Evolutionary conservation across 495 filamentous ascomycete genomes (phyloP).

Genomic region (Penicillium daleae): DNA sequence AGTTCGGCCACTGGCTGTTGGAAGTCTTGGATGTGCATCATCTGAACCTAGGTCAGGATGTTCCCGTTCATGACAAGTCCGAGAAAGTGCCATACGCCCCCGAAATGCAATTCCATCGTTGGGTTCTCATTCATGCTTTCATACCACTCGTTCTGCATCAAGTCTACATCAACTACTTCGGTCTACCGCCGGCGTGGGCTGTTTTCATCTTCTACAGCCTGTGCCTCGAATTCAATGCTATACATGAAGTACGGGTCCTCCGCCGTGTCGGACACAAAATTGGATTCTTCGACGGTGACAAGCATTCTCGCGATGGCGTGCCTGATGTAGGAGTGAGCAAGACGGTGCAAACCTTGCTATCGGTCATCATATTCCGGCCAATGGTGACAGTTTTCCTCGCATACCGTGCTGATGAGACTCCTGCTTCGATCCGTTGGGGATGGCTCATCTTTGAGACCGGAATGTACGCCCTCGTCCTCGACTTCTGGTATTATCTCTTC

Average conservation of each 20-base stretch:
- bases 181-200: conserved; percentile 25
- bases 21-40: conserved; percentile 32
- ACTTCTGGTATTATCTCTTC: conserved; percentile 40
- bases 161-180: background rate
- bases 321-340: conserved; percentile 31
- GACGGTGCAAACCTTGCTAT: background rate
- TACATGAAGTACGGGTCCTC: conserved; percentile 34
- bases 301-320: conserved; percentile 34
- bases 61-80: conserved; percentile 31
- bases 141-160: background rate
- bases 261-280: conserved; percentile 31
- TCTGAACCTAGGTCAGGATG: conserved; percentile 18
- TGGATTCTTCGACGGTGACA: conserved; percentile 36
- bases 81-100: conserved; percentile 30
- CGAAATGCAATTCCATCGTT: conserved; percentile 31
- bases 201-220: conserved; percentile 25
- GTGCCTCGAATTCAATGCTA: conserved; percentile 25
- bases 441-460: conserved; percentile 35
- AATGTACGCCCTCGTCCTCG: conserved; percentile 31
- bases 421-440: conserved; percentile 22
- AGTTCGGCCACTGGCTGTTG: conserved; percentile 28
- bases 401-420: conserved; percentile 42
- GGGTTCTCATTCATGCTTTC: conserved; percentile 22
- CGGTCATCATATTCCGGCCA: background rate
- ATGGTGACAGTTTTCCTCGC: conserved; percentile 25